A percentile compares a stretch with the other conserved stretches of the same genome.
These are phyloP conservation scores for Agaricus subrufescens DNA, from an alignment of 768 basidiomycete genomes.

Conservation along the genomic window DNA sequence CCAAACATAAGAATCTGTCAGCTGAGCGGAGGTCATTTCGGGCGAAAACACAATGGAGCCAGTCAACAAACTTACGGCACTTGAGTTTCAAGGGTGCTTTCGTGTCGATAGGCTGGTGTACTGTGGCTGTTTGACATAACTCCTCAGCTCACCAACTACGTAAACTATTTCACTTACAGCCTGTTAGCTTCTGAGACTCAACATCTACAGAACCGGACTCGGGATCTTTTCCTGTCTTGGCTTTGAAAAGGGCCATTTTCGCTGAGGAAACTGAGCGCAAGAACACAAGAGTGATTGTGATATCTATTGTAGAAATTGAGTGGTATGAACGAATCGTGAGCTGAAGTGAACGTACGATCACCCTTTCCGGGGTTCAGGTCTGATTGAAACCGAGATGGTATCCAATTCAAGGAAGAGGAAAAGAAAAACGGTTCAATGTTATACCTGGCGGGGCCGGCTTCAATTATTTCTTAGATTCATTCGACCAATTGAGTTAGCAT, in stretches of 20 bases:
- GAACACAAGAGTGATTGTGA: conserved; percentile 50
- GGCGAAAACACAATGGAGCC: neutral
- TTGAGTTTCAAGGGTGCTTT: conserved; percentile 23
- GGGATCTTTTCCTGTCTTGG: conserved; percentile 3
- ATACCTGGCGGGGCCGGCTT: conserved; percentile 27
- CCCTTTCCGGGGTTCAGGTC: conserved; percentile 29
- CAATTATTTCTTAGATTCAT: neutral
- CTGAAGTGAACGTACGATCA: conserved; percentile 37
- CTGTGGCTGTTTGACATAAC: neutral
- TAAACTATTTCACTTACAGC: neutral
- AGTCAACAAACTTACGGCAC: conserved; percentile 16
- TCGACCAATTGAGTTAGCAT: conserved; percentile 1
- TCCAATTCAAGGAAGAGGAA: conserved; percentile 60
- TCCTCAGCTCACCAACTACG: neutral
- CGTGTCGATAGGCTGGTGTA: conserved; percentile 24
- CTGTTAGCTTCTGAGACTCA: neutral
- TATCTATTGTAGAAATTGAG: conserved; percentile 28
- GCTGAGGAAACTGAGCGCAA: conserved; percentile 18
- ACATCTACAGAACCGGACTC: conserved; percentile 17
- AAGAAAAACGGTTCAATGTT: conserved; percentile 62
- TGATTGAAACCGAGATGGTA: conserved; percentile 60
- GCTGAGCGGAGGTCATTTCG: conserved; percentile 13
- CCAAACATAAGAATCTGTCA: conserved; percentile 33
- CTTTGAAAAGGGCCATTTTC: conserved; percentile 15
- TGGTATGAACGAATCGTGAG: neutral